Evolutionary conservation across 495 filamentous ascomycete genomes (phyloP).

Genomic region (Trichoderma gamsii): DNA sequence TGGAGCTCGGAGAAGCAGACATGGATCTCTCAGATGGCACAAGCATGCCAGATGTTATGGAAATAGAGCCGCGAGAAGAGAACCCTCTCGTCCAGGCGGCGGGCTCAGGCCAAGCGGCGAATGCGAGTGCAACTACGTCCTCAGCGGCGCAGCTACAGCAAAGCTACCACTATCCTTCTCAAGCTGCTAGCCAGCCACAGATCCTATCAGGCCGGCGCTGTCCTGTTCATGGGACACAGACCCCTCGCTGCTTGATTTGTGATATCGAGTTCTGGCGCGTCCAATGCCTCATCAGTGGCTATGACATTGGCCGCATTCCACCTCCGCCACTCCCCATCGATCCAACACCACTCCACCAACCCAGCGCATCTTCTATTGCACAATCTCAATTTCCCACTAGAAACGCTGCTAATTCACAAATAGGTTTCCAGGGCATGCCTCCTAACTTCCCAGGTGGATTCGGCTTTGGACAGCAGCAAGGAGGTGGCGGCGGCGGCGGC

Average conservation of each 20-base stretch:
- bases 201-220: background rate
- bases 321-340: constrained; percentile 14
- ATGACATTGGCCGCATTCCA: background rate
- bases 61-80: background rate
- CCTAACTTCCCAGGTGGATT: constrained; percentile 76
- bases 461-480: constrained; percentile 56
- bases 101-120: background rate
- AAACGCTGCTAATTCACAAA: constrained; percentile 15
- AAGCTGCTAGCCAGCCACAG: background rate
- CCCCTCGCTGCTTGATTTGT: background rate
- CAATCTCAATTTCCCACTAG: background rate
- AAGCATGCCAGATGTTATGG: too few species aligned
- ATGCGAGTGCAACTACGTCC: background rate
- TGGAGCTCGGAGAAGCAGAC: too few species aligned
- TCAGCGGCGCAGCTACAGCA: background rate
- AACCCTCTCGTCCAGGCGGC: background rate
- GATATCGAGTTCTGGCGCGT: background rate
- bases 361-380: background rate
- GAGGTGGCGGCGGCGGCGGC: constrained; percentile 30
- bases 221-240: background rate
- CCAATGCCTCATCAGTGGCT: background rate
- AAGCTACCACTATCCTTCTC: background rate
- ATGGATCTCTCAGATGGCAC: too few species aligned
- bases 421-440: constrained; percentile 62
- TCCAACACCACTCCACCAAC: constrained; percentile 23